Base-by-base conservation (phyloP, 495 filamentous ascomycete genomes). In the Articulospora tetracladia region DNA sequence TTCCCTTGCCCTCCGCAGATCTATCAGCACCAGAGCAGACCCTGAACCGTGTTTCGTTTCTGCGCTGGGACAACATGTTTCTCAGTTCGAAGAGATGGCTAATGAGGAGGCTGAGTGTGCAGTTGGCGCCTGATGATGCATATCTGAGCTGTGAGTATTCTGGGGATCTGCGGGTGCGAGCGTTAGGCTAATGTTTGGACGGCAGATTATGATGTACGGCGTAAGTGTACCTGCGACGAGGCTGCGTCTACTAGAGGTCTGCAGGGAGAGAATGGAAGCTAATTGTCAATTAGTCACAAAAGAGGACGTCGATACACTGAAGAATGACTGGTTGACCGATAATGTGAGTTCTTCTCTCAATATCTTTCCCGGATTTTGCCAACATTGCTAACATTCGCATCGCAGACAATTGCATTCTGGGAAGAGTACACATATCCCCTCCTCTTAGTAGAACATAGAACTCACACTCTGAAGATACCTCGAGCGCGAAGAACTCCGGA, bases 311-410 rank as follows among this genome's bases (percentile, higher is more conserved):
- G 87, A 89, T 71, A 86, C 86, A 27, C 80, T 98, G 49, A 93
- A 90, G 75, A 78, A 89, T 70, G 95, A 97, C 77, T 98, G 94
- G 94, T 78, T 98, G 51, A 98, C 93, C n/a, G 94, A 98, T 72
- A 97, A 96, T 77, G 92, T 96, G 82, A 58, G 86, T 73, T 59
- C 15, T 17, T 23, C 48, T 59, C 32, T 15, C 3, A 15, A 12
- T 44, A 44, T 15, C 15, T 44, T n/a, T 19, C 39, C n/a, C 11
- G 30, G 30, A 6, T 34, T 8, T n/a, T n/a, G n/a, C n/a, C n/a
- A n/a, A n/a, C n/a, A n/a, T n/a, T n/a, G n/a, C n/a, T n/a, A n/a
- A n/a, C n/a, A n/a, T n/a, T n/a, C n/a, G n/a, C n/a, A n/a, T n/a
- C n/a, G n/a, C 64, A 91, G 88, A 86, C 83, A 62, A 98, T 98